Conservation (phyloP, 1,284 basidiomycete genomes). For the Microbotryum silenes-acaulis region DNA sequence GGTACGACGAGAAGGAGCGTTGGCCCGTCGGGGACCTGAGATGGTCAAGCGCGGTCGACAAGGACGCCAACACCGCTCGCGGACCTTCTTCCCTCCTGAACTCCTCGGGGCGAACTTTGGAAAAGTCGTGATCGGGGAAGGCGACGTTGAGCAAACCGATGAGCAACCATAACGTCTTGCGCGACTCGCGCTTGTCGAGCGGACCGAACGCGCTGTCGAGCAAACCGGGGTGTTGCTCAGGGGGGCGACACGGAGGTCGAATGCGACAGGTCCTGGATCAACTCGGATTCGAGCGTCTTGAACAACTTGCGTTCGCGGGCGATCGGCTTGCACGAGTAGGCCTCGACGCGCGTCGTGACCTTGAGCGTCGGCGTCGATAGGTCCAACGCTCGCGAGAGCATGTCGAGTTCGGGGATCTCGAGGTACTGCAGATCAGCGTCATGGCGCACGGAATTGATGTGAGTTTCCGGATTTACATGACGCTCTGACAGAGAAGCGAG, state of each 20-base stretch:
- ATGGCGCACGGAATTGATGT: too few relatives aligned
- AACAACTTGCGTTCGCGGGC: constrained; percentile 95
- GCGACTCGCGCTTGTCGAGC: constrained; percentile 49
- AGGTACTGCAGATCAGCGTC: constrained; percentile 30
- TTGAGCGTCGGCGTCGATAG: constrained; percentile 39
- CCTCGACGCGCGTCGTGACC: constrained; percentile 88
- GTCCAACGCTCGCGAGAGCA: constrained; percentile 37
- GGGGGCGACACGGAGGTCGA: constrained; percentile 58
- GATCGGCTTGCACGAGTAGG: constrained; percentile 96
- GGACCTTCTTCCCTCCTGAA: constrained; percentile 65
- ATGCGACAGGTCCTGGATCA: constrained; percentile 59
- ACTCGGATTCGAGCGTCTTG: constrained; percentile 78
- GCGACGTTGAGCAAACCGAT: constrained; percentile 95
- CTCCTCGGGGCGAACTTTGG: constrained; percentile 79
- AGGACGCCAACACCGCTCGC: constrained; percentile 65
- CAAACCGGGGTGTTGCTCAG: constrained; percentile 45
- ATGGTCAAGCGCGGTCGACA: constrained; percentile 60
- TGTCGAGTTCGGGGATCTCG: constrained; percentile 39
- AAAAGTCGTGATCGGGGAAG: constrained; percentile 96
- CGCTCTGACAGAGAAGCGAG: too few relatives aligned
- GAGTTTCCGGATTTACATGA: too few relatives aligned
- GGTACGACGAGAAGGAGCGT: constrained; percentile 28
- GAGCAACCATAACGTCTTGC: constrained; percentile 86
- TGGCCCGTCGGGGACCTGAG: constrained; percentile 25
- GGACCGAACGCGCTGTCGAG: constrained; percentile 42